A percentile compares a stretch with the other conserved stretches of the same genome.
Evolutionary conservation across 345 rosid genomes (phyloP).

Genomic region (Corchorus olitorius): DNA sequence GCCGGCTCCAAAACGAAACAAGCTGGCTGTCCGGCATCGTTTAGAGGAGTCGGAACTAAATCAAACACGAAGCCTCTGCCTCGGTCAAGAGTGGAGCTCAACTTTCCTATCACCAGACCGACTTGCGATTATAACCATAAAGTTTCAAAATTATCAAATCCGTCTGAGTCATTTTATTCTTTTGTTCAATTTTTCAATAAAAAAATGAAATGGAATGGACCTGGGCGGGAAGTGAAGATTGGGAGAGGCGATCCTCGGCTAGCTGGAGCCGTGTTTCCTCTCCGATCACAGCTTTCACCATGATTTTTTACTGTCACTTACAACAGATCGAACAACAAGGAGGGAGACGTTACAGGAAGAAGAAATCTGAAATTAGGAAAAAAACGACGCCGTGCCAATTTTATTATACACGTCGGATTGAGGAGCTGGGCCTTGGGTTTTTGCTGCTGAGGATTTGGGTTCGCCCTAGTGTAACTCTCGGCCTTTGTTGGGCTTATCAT

Average conservation of each 20-base stretch:
- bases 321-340: not conserved
- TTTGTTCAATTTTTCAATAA: not conserved
- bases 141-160: not conserved
- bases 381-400: not conserved
- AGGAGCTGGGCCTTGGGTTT: not conserved
- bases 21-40: conserved; percentile 77
- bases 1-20: conserved; percentile 56
- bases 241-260: conserved; percentile 79
- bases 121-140: conserved; percentile 44
- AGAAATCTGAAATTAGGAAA: not conserved
- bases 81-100: conserved; percentile 73
- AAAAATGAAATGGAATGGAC: conserved; percentile 26
- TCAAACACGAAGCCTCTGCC: conserved; percentile 66
- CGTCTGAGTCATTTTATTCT: not conserved
- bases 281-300: conserved; percentile 89
- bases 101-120: conserved; percentile 86
- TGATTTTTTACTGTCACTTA: conserved; percentile 29
- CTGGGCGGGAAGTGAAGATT: conserved; percentile 69
- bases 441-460: not conserved
- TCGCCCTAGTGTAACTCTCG: too few species aligned
- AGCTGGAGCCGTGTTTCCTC: conserved; percentile 71
- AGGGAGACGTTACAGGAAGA: not conserved
- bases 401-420: not conserved
- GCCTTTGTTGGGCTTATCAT: too few species aligned
- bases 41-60: conserved; percentile 76